These are phyloP conservation scores for Pochonia chlamydosporia DNA, from an alignment of 2,329 filamentous ascomycete genomes.

Conservation along the genomic window DNA sequence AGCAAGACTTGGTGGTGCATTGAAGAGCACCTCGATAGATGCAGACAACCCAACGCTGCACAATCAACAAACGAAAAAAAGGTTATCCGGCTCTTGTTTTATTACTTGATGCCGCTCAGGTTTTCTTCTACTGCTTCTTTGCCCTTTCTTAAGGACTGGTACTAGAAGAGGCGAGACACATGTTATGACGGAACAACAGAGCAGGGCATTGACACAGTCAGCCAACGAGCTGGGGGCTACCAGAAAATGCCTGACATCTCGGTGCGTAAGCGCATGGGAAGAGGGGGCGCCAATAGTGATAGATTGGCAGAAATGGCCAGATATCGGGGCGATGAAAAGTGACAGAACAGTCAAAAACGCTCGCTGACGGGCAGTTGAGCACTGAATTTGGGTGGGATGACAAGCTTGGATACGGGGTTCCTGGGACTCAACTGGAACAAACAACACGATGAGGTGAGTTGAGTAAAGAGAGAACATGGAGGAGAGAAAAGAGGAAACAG, in stretches of 20 bases:
- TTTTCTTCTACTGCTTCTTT: neutral
- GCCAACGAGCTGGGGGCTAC: neutral
- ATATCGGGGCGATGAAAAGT: neutral
- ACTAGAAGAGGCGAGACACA: neutral
- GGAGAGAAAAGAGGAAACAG: constrained; percentile 10
- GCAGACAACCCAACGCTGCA: neutral
- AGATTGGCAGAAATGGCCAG: neutral
- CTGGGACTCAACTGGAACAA: too few relatives aligned
- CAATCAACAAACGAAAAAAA: neutral
- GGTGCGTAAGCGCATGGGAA: neutral
- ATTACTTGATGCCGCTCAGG: neutral
- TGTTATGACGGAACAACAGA: neutral
- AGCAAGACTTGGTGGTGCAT: neutral
- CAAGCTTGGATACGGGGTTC: too few relatives aligned
- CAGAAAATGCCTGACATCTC: too few relatives aligned
- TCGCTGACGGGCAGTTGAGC: neutral
- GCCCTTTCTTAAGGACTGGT: neutral
- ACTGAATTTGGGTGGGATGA: neutral
- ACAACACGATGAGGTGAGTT: too few relatives aligned
- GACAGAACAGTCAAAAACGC: neutral
- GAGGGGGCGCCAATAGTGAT: neutral
- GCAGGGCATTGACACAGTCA: neutral
- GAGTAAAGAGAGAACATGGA: neutral
- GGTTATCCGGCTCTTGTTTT: neutral
- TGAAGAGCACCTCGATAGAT: neutral